Conservation (phyloP, 2,329 filamentous ascomycete genomes). For the Ilyonectria mors-panacis region DNA sequence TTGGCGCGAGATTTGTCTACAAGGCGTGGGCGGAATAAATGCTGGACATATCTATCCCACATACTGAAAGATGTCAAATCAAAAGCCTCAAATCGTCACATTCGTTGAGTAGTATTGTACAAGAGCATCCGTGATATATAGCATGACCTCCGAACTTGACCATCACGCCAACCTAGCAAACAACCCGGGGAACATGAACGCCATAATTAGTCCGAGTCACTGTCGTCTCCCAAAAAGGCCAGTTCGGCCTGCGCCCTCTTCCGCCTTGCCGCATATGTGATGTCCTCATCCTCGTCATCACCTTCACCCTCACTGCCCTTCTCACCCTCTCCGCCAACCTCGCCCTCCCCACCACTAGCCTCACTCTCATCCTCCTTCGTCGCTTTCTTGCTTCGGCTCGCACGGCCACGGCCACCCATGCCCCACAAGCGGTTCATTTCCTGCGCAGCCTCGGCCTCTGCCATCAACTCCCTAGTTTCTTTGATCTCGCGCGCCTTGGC, state of each 20-base stretch:
- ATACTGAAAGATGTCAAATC: conserved; percentile 7
- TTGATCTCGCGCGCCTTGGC: conserved; percentile 90
- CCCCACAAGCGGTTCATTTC: conserved; percentile 89
- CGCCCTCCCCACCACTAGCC: conserved; percentile 36
- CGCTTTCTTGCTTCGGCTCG: conserved; percentile 57
- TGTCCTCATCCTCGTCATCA: conserved; percentile 49
- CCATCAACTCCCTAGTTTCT: conserved; percentile 85
- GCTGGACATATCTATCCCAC: background rate
- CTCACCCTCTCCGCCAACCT: background rate
- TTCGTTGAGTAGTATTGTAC: conserved; percentile 13
- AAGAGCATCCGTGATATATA: background rate
- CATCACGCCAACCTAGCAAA: conserved; percentile 11
- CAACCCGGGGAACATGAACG: conserved; percentile 8
- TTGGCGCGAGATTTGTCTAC: conserved; percentile 87
- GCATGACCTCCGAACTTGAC: background rate
- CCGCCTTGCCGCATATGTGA: conserved; percentile 61
- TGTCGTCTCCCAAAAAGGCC: conserved; percentile 79
- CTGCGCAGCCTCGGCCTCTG: conserved; percentile 87
- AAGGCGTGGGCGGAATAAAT: conserved; percentile 81
- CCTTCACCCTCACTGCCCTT: conserved; percentile 47
- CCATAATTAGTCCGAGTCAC: conserved; percentile 69
- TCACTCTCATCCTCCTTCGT: conserved; percentile 52
- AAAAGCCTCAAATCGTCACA: background rate
- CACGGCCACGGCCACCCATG: conserved; percentile 56
- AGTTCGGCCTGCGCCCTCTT: conserved; percentile 66